Base-by-base conservation (phyloP, 192 early-diverging fungal species). In the Coemansia sp. region DNA sequence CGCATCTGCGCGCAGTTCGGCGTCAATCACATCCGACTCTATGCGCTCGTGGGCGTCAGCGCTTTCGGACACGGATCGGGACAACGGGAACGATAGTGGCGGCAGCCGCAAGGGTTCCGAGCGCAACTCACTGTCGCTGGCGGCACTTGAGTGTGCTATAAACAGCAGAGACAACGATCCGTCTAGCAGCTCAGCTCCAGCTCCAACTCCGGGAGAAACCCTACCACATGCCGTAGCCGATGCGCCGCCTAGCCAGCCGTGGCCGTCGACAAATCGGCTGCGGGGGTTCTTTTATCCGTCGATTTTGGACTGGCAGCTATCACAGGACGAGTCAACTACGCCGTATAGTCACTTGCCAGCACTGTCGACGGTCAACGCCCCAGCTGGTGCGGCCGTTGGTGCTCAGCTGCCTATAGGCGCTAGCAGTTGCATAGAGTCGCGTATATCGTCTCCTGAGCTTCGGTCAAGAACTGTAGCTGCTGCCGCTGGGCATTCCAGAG, bases 1-100 rank as follows among this genome's bases (percentile, higher is more conserved):
- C 32, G 21, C 53, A 0, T 75, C 73, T 11, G 60, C 73, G 14
- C 66, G 67, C 45, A 75, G 73, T 62, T 69, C 73, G 25, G 58
- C 53, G 5, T 75, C 73, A 4, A 53, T 60, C 12, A 52, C 43
- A 3, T 63, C 65, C 8, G 72, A 64, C 8, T 68, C 65, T 8
- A 31, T 55, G 20, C 66, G 35, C 22, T 65, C 73, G 15, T 75
- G 73, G 73, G 53, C 58, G 6, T 65, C 67, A 7, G 62, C 66
- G 6, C n/a, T 52, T 15, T 51, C 64, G 3, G 60, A 68, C 35
- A 55, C 43, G 12, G 65, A 75, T 12, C 36, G 52, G 11, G 60
- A 56, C 35, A 55, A 54, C 20, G 69, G 48, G 8, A 42, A 47
- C 40, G 64, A 60, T 5, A 34, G 26, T 4, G 62, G 34, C 8